phyloP scores from a whole-genome alignment of 2,329 filamentous ascomycete genomes.

The Penicillium sp. region DNA sequence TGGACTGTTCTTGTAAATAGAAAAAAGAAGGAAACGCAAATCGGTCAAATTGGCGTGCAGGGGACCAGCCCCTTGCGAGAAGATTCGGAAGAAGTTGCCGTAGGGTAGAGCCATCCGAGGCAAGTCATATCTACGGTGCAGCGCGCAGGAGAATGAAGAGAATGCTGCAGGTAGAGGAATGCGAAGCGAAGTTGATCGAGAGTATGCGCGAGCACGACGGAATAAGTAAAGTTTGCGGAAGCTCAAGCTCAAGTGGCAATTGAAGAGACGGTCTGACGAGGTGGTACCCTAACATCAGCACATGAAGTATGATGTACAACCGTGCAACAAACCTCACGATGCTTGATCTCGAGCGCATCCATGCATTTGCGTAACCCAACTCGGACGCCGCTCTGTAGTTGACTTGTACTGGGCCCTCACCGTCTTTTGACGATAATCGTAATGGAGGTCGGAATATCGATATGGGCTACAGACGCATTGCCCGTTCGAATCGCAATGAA shows the following conservation, averaged over 20 bases:
- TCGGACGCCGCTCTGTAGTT: slow-evolving; percentile 9
- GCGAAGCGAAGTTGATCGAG: slow-evolving; percentile 6
- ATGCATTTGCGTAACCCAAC: slow-evolving; percentile 7
- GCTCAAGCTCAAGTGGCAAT: slow-evolving; percentile 1
- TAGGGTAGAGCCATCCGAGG: neutral
- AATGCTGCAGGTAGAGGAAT: slow-evolving; percentile 13
- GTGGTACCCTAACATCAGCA: neutral
- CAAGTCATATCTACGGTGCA: neutral
- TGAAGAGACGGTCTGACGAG: slow-evolving; percentile 1
- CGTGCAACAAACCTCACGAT: neutral
- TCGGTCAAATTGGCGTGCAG: neutral
- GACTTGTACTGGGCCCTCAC: slow-evolving; percentile 21
- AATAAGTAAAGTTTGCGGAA: slow-evolving; percentile 3
- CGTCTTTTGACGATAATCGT: slow-evolving; percentile 29
- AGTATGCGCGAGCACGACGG: neutral
- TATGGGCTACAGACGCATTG: slow-evolving; percentile 24
- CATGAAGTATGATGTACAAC: neutral
- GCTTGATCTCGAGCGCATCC: neutral
- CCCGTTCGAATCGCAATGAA: slow-evolving; percentile 21
- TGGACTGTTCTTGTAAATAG: neutral
- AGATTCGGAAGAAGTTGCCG: neutral
- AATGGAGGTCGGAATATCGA: slow-evolving; percentile 24
- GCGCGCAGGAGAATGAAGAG: slow-evolving; percentile 9
- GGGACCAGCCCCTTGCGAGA: neutral
- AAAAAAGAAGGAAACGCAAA: neutral